Evolutionary conservation across 1,284 basidiomycete species (phyloP).

Genomic region (Meripilus lineatus): DNA sequence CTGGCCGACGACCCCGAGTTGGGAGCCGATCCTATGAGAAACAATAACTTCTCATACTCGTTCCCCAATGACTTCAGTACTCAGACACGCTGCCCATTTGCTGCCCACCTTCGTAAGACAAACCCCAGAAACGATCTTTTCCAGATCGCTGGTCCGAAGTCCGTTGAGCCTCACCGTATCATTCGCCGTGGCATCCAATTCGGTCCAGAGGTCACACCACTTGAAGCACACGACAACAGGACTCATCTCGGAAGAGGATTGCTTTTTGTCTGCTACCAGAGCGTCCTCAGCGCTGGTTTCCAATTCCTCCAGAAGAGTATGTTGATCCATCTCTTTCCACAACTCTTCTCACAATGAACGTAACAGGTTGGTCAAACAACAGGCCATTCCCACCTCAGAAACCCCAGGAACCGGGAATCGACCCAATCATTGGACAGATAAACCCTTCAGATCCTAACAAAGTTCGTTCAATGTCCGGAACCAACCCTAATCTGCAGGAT

Average conservation of each 20-base stretch:
- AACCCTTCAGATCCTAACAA: conserved; percentile 12
- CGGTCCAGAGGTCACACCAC: conserved; percentile 35
- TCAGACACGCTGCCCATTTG: conserved; percentile 43
- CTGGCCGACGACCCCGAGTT: conserved; percentile 27
- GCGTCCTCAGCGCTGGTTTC: conserved; percentile 41
- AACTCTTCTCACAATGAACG: not conserved
- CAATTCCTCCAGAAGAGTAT: conserved; percentile 39
- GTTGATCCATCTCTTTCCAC: conserved; percentile 3
- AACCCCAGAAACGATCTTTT: conserved; percentile 45
- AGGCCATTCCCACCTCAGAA: conserved; percentile 22
- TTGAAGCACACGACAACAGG: conserved; percentile 30
- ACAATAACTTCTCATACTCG: conserved; percentile 34
- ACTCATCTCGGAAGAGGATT: conserved; percentile 44
- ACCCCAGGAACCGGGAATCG: conserved; percentile 22
- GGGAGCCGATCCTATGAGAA: conserved; percentile 26
- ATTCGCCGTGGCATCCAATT: conserved; percentile 37
- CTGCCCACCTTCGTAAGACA: conserved; percentile 52
- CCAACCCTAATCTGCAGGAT: conserved; percentile 32
- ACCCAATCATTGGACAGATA: conserved; percentile 43
- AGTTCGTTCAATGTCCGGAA: conserved; percentile 33
- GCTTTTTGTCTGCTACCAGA: conserved; percentile 46
- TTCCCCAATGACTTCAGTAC: conserved; percentile 26
- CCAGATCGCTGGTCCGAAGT: conserved; percentile 9
- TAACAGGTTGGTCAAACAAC: conserved; percentile 28
- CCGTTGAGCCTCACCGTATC: conserved; percentile 16